Evolutionary conservation across 306 rosid species (phyloP).

Genomic region (Prunus mira): DNA sequence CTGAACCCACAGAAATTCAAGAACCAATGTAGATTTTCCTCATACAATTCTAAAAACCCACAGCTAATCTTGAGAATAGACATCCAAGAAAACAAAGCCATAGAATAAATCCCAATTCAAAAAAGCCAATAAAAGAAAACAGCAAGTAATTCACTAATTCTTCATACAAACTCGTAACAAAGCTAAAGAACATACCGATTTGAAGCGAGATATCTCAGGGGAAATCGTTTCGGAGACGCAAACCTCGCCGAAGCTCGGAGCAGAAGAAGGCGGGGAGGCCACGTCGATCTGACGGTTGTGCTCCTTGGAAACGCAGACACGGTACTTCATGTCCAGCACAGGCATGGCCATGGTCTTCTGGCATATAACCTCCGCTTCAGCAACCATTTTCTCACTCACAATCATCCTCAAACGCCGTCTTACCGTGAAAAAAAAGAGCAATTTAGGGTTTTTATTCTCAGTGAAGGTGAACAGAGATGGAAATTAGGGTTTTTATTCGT

Average conservation of each 20-base stretch:
- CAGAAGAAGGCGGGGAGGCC: slow-evolving; percentile 49
- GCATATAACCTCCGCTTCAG: slow-evolving; percentile 65
- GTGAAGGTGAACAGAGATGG: slow-evolving; percentile 4
- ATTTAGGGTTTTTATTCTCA: slow-evolving; percentile 8
- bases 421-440: not conserved
- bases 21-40: not conserved
- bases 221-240: slow-evolving; percentile 16
- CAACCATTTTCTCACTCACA: slow-evolving; percentile 46
- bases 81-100: not conserved
- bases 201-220: slow-evolving; percentile 24
- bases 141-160: not conserved
- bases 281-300: slow-evolving; percentile 48
- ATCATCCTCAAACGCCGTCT: slow-evolving; percentile 41
- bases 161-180: not conserved
- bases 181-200: slow-evolving; percentile 13
- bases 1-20: not conserved
- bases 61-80: not conserved
- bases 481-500: slow-evolving; percentile 9
- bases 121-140: not conserved
- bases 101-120: not conserved
- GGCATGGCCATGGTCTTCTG: slow-evolving; percentile 23
- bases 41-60: not conserved
- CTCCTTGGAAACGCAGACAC: slow-evolving; percentile 53
- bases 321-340: slow-evolving; percentile 62
- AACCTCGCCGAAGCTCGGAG: slow-evolving; percentile 55